Conservation (phyloP, 768 basidiomycete species). For the Cystobasidium ongulense region DNA sequence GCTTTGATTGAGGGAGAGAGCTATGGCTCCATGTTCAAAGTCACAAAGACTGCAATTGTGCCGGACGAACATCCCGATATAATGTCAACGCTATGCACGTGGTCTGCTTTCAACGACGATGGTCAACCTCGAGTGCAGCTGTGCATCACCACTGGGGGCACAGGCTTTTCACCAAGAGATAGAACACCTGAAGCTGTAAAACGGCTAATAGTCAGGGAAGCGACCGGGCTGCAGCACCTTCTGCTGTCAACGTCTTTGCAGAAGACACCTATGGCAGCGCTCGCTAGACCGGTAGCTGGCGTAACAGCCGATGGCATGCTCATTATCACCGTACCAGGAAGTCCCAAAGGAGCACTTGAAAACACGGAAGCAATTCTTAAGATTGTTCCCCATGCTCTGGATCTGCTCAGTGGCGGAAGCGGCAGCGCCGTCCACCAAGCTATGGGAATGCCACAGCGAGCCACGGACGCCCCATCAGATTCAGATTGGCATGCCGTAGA, state of each 20-base stretch:
- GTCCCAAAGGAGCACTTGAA: slow-evolving; percentile 74
- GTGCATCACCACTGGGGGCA: slow-evolving; percentile 78
- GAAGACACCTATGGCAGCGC: slow-evolving; percentile 68
- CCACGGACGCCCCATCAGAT: slow-evolving; percentile 42
- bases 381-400: slow-evolving; percentile 55
- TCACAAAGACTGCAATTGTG: slow-evolving; percentile 20
- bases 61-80: slow-evolving; percentile 27
- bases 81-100: neutral
- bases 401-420: slow-evolving; percentile 51
- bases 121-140: slow-evolving; percentile 53
- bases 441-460: slow-evolving; percentile 44
- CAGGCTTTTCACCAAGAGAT: slow-evolving; percentile 74
- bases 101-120: neutral
- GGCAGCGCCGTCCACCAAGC: slow-evolving; percentile 56
- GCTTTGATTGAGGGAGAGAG: neutral
- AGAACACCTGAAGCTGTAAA: slow-evolving; percentile 61
- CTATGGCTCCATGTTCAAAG: neutral
- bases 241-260: slow-evolving; percentile 61
- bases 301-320: slow-evolving; percentile 57
- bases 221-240: slow-evolving; percentile 65
- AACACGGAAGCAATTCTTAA: slow-evolving; percentile 60
- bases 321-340: slow-evolving; percentile 73
- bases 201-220: slow-evolving; percentile 42
- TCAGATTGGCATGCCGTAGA: neutral
- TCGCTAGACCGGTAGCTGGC: slow-evolving; percentile 76